Evolutionary conservation across 2,329 filamentous ascomycete genomes (phyloP), one percentile per base, ranked within the genome.

Genomic region (Colletotrichum echinochloae): DNA sequence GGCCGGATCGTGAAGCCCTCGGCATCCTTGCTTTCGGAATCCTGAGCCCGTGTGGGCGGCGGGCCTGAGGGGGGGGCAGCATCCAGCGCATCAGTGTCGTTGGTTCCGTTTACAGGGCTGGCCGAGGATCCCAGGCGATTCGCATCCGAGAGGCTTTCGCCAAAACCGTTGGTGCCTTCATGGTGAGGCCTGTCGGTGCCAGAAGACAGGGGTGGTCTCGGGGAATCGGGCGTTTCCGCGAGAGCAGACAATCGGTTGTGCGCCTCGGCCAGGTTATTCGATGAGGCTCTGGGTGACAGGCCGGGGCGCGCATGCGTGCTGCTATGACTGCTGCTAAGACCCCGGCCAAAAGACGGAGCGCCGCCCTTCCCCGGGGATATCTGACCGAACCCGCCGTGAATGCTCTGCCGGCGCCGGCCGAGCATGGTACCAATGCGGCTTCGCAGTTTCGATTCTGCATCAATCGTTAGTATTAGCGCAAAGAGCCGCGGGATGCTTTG

Each of bases 1-100:
- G 89, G 85, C 0, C 91, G 92, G n/a, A 95, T 87, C 5, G 87
- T 91, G 77, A 91, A 96, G 8, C 93, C 94, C 73, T 97, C 93
- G 0, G 89, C 83, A 77, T 96, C 94, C 77, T 89, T 93, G 66
- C 82, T 78, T 0, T 74, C 73, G 11, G 79, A 66, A 20, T 80
- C 78, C 61, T 78, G 79, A 65, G 79, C 79, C 55, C 85, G 84
- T 3, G 82, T 81, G 2, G 85, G 83, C 1, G 88, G 85, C 28
- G 86, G 83, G 0, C 85, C 86, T 2, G 85, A 81, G 20, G 87
- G 86, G 37, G 87, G 84, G 11, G 84, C 81, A 37, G 86, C 84
- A 62, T 87, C 86, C 59, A 85, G 83, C 30, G 87, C 77, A 63
- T 89, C 87, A 51, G 81, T 74, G 23, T 79, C 76, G 39, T 82